Evolutionary conservation across 192 early-diverging fungal genomes (phyloP).

Genomic region (Podila verticillata): DNA sequence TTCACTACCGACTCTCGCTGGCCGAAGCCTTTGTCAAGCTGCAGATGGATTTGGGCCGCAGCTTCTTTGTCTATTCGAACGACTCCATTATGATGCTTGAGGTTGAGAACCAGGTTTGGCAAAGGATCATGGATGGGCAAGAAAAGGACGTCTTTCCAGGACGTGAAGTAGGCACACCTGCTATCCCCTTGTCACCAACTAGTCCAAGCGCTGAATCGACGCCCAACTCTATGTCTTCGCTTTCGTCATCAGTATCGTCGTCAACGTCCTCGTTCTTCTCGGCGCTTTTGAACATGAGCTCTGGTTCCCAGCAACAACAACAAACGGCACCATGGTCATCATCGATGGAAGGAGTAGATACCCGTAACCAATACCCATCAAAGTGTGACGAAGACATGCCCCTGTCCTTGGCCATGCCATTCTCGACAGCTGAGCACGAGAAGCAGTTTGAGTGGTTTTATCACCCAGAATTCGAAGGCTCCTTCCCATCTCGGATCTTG

Average conservation of each 20-base stretch:
- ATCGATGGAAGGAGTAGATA: neutral
- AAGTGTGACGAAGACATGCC: neutral
- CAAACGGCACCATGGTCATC: neutral
- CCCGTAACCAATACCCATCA: neutral
- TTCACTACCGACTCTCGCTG: conserved; percentile 51
- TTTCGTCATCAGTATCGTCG: conserved; percentile 23
- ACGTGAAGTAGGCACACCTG: neutral
- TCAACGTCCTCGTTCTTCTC: conserved; percentile 41
- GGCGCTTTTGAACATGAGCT: conserved; percentile 21
- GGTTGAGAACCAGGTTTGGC: conserved; percentile 55
- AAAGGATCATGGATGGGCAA: conserved; percentile 7
- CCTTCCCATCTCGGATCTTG: conserved; percentile 66
- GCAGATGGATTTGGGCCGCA: conserved; percentile 56
- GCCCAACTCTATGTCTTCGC: conserved; percentile 7
- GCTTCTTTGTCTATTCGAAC: conserved; percentile 66
- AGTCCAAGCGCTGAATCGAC: neutral
- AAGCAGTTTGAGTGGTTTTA: conserved; percentile 60
- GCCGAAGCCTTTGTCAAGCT: conserved; percentile 63
- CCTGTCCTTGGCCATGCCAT: conserved; percentile 6
- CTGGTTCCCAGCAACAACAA: neutral
- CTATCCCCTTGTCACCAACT: neutral
- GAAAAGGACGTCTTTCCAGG: neutral
- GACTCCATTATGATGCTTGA: conserved; percentile 56
- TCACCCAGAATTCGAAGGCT: conserved; percentile 65
- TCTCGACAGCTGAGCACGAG: conserved; percentile 8